Evolutionary conservation across 2,329 filamentous ascomycete genomes (phyloP), one percentile per base, ranked within the genome.

Genomic region (Ophiostoma sp.): DNA sequence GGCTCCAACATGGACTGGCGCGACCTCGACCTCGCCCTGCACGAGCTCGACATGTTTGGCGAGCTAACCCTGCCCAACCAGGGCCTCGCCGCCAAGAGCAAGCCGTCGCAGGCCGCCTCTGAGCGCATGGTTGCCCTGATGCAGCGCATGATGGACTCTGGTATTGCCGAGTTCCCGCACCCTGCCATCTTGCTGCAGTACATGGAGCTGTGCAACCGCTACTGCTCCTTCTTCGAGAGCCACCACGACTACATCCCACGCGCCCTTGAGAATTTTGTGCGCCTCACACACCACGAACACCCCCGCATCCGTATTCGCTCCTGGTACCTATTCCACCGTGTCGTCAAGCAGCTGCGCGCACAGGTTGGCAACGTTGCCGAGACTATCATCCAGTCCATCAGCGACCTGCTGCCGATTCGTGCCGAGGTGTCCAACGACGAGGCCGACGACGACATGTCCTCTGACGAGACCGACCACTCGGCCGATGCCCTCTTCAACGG

Each of bases 191-290:
- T 97, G 72, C 83, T 99, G 36, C 93, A 97, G 79, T 99, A 96
- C 76, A 97, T 99, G 93, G 95, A 99, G 77, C 96, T 97, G 47
- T 97, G 93, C 77, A 93, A 97, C 68, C 89, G 95, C 66, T 99
- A 99, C 79, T 91, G 89, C 76, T 86, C 88, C 41, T 96, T 97
- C 77, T 98, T 99, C 76, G 93, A 98, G 75, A 87, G 87, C 68
- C 91, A 97, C 75, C 84, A 88, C 42, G 83, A 89, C 36, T 88
- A 92, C 70, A 96, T 98, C 65, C 91, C 92, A 1, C 89, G 89
- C 72, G 92, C 95, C 0, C 83, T 99, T 58, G 93, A 97, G 75
- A 93, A 90, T 75, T 98, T 99, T 77, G 91, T 99, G 63, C 87
- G 89, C 12, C 85, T 97, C 64, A 91, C 95, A 3, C 96, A 98